phyloP scores from a whole-genome alignment of 805 yeast species.

The Wickerhamiella vanderwaltii region DNA sequence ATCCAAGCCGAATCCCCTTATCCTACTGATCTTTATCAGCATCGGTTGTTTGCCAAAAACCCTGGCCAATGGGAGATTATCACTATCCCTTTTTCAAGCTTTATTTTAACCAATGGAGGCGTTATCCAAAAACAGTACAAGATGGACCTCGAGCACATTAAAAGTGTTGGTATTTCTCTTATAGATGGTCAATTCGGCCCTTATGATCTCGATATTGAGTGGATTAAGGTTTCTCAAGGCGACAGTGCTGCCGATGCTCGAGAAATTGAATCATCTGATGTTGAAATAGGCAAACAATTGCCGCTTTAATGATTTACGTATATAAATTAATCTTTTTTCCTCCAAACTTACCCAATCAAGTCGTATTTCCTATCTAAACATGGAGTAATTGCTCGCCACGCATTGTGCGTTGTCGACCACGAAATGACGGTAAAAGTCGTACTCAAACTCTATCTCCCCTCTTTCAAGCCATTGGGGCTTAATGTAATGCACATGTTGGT shows the following conservation, averaged over 20 bases:
- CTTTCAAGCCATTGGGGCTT: conserved; percentile 3
- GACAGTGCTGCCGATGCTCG: conserved; percentile 3
- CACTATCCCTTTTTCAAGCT: conserved; percentile 61
- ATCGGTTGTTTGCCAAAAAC: conserved; percentile 54
- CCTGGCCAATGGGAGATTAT: conserved; percentile 81
- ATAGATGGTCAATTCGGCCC: conserved; percentile 72
- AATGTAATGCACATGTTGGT: conserved; percentile 11
- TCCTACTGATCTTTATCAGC: conserved; percentile 71
- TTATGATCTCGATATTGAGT: conserved; percentile 53
- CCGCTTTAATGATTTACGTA: neutral
- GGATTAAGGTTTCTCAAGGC: conserved; percentile 46
- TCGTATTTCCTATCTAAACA: too few relatives aligned
- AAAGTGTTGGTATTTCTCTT: conserved; percentile 66
- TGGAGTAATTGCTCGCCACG: neutral
- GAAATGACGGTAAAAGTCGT: conserved; percentile 16
- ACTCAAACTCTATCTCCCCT: neutral
- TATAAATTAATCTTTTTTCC: neutral
- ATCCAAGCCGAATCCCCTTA: conserved; percentile 72
- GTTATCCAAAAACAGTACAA: conserved; percentile 43
- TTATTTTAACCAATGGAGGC: conserved; percentile 80
- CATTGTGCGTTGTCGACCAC: conserved; percentile 14
- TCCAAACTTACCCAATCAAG: neutral
- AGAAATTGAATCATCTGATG: neutral
- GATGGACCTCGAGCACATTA: conserved; percentile 51
- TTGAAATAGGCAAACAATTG: conserved; percentile 8